Percentiles rank a stretch among this genome's conserved stretches.
These are phyloP conservation scores for Talaromyces islandicus DNA, from an alignment of 2,329 filamentous ascomycete species.

Conservation along the genomic window DNA sequence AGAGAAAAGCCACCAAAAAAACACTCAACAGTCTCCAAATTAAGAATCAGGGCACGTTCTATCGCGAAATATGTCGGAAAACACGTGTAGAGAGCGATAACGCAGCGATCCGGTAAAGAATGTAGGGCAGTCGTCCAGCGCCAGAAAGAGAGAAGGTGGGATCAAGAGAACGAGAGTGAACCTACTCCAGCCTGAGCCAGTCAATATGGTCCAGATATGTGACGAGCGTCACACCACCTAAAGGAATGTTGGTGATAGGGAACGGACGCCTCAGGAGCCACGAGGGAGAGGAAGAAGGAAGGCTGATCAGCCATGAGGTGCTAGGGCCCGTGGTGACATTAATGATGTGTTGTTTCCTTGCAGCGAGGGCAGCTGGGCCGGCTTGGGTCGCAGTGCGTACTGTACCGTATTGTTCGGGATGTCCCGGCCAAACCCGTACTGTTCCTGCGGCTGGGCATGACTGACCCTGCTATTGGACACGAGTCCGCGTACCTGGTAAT, in stretches of 20 bases:
- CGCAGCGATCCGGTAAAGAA: neutral
- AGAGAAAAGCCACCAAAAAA: neutral
- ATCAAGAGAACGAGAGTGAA: constrained; percentile 13
- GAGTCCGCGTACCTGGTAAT: constrained; percentile 20
- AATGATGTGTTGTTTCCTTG: neutral
- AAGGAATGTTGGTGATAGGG: constrained; percentile 11
- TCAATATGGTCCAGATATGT: constrained; percentile 14
- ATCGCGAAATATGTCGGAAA: neutral
- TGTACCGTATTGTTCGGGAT: neutral
- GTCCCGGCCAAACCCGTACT: neutral
- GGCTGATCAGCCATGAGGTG: neutral
- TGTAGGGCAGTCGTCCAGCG: constrained; percentile 3
- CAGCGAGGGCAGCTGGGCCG: neutral
- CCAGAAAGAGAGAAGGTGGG: constrained; percentile 13
- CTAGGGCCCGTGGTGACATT: neutral
- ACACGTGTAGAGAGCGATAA: neutral
- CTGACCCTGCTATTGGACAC: constrained; percentile 8
- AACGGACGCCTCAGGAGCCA: constrained; percentile 12
- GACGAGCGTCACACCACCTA: constrained; percentile 24
- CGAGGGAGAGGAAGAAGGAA: constrained; percentile 11
- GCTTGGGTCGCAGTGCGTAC: neutral
- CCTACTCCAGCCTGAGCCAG: constrained; percentile 12
- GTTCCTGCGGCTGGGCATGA: neutral
- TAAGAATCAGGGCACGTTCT: neutral
- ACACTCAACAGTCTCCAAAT: neutral